Base-by-base conservation (phyloP, 768 basidiomycete species). In the Mycena kentingensis region DNA sequence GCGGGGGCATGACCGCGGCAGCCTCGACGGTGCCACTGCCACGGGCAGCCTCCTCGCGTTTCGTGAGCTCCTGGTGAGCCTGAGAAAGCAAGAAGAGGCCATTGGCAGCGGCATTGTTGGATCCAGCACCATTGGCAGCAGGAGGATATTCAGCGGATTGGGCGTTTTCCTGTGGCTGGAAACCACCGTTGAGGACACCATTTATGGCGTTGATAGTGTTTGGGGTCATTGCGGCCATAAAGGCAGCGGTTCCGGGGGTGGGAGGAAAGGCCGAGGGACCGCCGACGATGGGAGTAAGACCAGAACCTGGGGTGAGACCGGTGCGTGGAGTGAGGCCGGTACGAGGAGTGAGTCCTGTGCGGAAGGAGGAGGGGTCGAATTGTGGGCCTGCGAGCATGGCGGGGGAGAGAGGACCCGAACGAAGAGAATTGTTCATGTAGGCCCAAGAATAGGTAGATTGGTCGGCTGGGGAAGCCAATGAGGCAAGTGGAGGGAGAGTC, bases 61-160 rank as follows among this genome's bases (percentile, higher is more conserved):
- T 96, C 31, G 90, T 91, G 54, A 97, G 83, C 76, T 96, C 94
- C 68, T 97, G 94, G 66, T 97, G 94, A 24, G 94, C 95, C 71
- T 98, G 94, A 1, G 86, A 88, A 47, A 98, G 84, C 42, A 98
- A 77, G 73, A 95, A 98, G 39, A 98, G 82, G 24, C 95, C 94
- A 65, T 96, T 97, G 46, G 93, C 88, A 48, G 93, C 91, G 18
- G 83, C 77, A 37, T n/a, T 39, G 34, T 70, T 80, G 2, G 91
- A 77, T 8, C 88, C 81, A 35, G 73, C 84, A 70, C 57, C 68
- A 36, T 34, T 64, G 57, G 60, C 69, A 68, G n/a, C n/a, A n/a
- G n/a, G n/a, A n/a, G 22, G 77, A 72, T 35, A 77, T 72, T 61
- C 75, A 68, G 52, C 66, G 52, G 24, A 53, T 46, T 69, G 65